Conservation (phyloP, 2,329 filamentous ascomycete genomes). For the Magnaporthales sp. region DNA sequence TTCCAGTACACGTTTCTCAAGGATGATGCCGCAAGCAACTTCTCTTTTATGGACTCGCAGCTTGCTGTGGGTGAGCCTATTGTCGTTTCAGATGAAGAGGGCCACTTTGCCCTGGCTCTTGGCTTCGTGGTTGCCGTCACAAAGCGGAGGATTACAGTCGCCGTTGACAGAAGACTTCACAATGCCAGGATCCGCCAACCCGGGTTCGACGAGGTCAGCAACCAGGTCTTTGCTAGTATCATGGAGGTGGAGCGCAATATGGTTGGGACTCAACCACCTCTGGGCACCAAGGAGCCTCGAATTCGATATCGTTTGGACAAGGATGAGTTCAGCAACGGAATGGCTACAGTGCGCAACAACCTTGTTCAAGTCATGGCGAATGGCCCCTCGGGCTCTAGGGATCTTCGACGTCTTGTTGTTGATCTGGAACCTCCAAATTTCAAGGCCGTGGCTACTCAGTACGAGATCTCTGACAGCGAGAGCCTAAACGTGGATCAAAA, state of each 20-base stretch:
- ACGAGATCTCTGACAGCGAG: conserved; percentile 51
- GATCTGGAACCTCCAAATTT: conserved; percentile 69
- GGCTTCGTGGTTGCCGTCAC: conserved; percentile 78
- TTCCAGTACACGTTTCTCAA: conserved; percentile 83
- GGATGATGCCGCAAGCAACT: conserved; percentile 44
- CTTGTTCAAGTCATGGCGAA: conserved; percentile 87
- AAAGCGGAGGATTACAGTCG: conserved; percentile 71
- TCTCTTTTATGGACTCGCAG: conserved; percentile 89
- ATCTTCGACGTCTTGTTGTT: conserved; percentile 73
- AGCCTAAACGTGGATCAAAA: conserved; percentile 82
- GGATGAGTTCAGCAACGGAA: conserved; percentile 96
- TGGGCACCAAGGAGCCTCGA: conserved; percentile 36
- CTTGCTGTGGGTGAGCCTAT: conserved; percentile 81
- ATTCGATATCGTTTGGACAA: conserved; percentile 83
- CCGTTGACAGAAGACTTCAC: conserved; percentile 83
- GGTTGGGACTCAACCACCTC: neutral
- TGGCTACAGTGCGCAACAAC: conserved; percentile 92
- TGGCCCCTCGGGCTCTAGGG: conserved; percentile 57
- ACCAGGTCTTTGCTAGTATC: conserved; percentile 84
- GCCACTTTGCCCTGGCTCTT: conserved; percentile 89
- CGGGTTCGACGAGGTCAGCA: conserved; percentile 66
- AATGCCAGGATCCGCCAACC: conserved; percentile 69
- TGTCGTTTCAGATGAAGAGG: conserved; percentile 91
- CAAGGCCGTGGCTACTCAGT: conserved; percentile 55
- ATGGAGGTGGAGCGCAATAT: conserved; percentile 66